These are phyloP conservation scores for Austroboletus novae-zelandiae DNA, from an alignment of 1,284 basidiomycete genomes.

Conservation along the genomic window DNA sequence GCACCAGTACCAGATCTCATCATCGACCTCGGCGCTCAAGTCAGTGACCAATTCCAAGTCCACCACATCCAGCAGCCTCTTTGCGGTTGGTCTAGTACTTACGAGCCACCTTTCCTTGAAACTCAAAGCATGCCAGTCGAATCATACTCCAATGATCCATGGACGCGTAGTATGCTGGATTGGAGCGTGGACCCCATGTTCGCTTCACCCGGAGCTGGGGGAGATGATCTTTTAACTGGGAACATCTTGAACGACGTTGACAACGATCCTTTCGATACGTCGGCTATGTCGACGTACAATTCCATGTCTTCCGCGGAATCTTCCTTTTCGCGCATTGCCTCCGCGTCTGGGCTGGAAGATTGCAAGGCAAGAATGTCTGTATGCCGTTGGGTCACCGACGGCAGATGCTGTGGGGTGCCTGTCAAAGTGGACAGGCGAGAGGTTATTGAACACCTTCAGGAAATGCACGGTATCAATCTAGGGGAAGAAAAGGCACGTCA, in stretches of 20 bases:
- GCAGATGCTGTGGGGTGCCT: background rate
- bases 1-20: background rate
- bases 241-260: background rate
- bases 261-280: background rate
- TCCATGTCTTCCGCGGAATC: background rate
- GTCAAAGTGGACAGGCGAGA: constrained; percentile 16
- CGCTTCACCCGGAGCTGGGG: background rate
- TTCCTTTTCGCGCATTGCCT: background rate
- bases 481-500: constrained; percentile 22
- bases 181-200: background rate
- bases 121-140: background rate
- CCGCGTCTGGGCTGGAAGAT: background rate
- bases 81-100: background rate
- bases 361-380: background rate
- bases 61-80: background rate
- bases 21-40: too few species aligned
- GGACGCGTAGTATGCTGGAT: background rate
- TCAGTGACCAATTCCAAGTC: background rate
- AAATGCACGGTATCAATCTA: constrained; percentile 6
- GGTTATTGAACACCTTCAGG: constrained; percentile 18
- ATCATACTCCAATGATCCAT: background rate
- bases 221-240: background rate
- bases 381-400: constrained; percentile 15
- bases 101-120: background rate
- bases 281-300: background rate